These are phyloP conservation scores for Arachnomyces sp. DNA, from an alignment of 2,329 filamentous ascomycete genomes.

Conservation along the genomic window DNA sequence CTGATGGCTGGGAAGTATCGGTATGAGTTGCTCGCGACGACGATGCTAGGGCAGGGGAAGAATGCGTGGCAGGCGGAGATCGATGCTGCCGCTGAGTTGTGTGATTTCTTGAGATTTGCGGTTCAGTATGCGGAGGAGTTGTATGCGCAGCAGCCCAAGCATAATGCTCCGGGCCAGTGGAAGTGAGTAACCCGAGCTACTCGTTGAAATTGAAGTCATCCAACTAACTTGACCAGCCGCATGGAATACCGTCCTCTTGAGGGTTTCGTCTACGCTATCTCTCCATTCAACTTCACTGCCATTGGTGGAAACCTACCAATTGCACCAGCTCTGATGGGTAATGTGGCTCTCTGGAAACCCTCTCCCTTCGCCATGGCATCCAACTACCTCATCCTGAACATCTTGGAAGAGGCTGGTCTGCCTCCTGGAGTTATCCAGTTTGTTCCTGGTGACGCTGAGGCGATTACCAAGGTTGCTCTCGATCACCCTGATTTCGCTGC, in stretches of 20 bases:
- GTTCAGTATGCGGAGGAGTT: constrained; percentile 89
- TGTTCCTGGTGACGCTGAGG: constrained; percentile 76
- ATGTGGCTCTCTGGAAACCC: constrained; percentile 97
- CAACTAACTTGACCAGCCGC: constrained; percentile 38
- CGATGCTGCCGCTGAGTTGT: constrained; percentile 83
- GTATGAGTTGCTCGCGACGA: constrained; percentile 92
- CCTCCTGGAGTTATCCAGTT: constrained; percentile 89
- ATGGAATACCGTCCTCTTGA: constrained; percentile 84
- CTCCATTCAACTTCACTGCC: constrained; percentile 95
- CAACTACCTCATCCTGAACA: constrained; percentile 84
- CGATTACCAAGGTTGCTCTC: constrained; percentile 71
- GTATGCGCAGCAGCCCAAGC: constrained; percentile 76
- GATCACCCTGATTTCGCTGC: constrained; percentile 73
- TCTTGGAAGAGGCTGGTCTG: constrained; percentile 82
- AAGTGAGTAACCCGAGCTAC: constrained; percentile 47
- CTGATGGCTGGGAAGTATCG: constrained; percentile 86
- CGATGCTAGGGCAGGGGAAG: constrained; percentile 95
- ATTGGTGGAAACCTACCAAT: constrained; percentile 81
- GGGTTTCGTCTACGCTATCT: constrained; percentile 90
- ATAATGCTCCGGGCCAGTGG: constrained; percentile 79
- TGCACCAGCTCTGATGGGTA: constrained; percentile 79
- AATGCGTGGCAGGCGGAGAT: constrained; percentile 99
- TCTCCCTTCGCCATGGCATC: constrained; percentile 80
- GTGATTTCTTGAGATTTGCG: constrained; percentile 68
- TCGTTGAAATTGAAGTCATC: no score